phyloP scores from a whole-genome alignment of 768 basidiomycete species.

The Antrodiella citrinella region DNA sequence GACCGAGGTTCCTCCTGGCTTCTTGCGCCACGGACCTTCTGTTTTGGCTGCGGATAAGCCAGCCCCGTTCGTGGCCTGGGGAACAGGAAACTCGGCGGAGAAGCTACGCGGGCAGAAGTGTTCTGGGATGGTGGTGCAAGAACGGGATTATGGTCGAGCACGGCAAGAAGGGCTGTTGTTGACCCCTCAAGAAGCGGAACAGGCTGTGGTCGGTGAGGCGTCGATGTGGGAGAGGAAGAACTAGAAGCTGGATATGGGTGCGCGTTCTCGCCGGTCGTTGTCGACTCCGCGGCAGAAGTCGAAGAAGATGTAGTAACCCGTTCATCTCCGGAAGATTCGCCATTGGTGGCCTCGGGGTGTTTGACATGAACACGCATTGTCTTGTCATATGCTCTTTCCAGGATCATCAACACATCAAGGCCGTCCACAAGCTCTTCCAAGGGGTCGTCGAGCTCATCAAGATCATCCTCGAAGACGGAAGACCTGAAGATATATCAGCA shows the following conservation, averaged over 20 bases:
- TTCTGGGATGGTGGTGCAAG: conserved; percentile 1
- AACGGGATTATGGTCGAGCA: conserved; percentile 39
- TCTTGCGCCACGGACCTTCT: background rate
- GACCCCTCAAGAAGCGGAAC: conserved; percentile 50
- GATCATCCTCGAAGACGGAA: conserved; percentile 27
- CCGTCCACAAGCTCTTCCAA: conserved; percentile 65
- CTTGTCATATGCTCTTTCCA: conserved; percentile 62
- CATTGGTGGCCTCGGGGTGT: background rate
- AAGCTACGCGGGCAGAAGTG: background rate
- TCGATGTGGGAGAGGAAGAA: background rate
- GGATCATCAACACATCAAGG: conserved; percentile 57
- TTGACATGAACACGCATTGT: conserved; percentile 55
- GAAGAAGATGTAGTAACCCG: background rate
- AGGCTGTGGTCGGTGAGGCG: background rate
- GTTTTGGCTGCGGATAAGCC: background rate
- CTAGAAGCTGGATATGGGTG: background rate
- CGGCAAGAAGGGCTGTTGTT: conserved; percentile 60
- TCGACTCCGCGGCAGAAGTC: conserved; percentile 1
- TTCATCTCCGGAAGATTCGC: background rate
- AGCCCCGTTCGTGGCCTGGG: background rate
- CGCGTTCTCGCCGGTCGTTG: background rate
- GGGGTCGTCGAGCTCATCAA: conserved; percentile 33
- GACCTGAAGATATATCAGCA: conserved; percentile 2
- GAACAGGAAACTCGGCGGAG: conserved; percentile 4
- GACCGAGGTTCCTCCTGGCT: conserved; percentile 6